Percentiles rank a stretch among this genome's conserved stretches.
Evolutionary conservation across 2,329 filamentous ascomycete species (phyloP).

Genomic region (Didymella lethalis): DNA sequence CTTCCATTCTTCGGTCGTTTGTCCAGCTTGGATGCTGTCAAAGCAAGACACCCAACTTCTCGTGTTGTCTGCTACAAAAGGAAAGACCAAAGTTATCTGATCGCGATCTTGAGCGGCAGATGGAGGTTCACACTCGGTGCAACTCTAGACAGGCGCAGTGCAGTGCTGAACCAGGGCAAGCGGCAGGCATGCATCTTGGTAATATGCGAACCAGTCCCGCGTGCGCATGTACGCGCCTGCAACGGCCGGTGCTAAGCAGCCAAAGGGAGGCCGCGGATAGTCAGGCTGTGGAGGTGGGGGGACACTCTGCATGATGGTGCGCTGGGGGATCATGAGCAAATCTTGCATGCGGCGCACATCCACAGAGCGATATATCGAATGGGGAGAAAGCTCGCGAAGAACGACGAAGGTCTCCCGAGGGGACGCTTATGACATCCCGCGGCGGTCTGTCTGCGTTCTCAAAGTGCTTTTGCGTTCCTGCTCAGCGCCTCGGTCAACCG

Average conservation of each 20-base stretch:
- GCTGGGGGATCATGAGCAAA: slow-evolving; percentile 33
- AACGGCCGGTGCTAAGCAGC: slow-evolving; percentile 20
- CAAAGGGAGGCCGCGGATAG: slow-evolving; percentile 18
- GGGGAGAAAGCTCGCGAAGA: slow-evolving; percentile 17
- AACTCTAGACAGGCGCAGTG: slow-evolving; percentile 6
- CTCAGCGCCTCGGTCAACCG: slow-evolving; percentile 17
- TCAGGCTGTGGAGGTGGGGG: slow-evolving; percentile 25
- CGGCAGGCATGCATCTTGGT: slow-evolving; percentile 13
- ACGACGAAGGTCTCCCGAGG: slow-evolving; percentile 2
- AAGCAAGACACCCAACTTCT: neutral
- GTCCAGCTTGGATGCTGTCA: neutral
- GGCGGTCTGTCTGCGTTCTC: neutral
- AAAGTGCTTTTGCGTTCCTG: slow-evolving; percentile 9
- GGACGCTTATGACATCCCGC: neutral
- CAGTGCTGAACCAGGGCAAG: slow-evolving; percentile 4
- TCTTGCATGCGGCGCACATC: slow-evolving; percentile 36
- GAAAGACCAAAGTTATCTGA: neutral
- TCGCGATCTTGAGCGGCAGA: slow-evolving; percentile 11
- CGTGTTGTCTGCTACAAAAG: neutral
- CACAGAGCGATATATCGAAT: slow-evolving; percentile 20
- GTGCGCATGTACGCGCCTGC: slow-evolving; percentile 17
- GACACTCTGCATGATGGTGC: slow-evolving; percentile 25
- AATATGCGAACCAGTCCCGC: slow-evolving; percentile 15
- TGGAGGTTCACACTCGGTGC: slow-evolving; percentile 7
- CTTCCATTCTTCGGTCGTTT: neutral